phyloP scores from a whole-genome alignment of 2,329 filamentous ascomycete genomes.

The Diaporthe sp. region DNA sequence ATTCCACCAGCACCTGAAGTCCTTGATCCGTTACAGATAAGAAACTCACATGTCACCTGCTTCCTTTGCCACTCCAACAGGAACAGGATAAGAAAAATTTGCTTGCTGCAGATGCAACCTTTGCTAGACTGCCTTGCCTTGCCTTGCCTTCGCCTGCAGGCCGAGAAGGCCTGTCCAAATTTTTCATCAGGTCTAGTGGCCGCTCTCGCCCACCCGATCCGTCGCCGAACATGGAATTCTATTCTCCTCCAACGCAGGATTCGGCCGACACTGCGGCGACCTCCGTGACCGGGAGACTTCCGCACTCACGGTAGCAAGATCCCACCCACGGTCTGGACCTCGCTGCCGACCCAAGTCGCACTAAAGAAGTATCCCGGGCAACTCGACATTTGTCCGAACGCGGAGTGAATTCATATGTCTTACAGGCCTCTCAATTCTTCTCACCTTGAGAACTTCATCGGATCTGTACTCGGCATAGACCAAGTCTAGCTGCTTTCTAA shows the following conservation, averaged over 20 bases:
- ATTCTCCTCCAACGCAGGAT: not conserved
- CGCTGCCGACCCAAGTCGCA: not conserved
- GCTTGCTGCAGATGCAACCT: constrained; percentile 17
- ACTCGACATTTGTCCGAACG: not conserved
- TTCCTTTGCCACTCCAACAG: not conserved
- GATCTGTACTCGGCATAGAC: not conserved
- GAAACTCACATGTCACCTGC: constrained; percentile 6
- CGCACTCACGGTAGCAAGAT: not conserved
- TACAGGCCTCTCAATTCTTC: not conserved
- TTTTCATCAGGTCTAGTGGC: not conserved
- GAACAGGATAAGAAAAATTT: not conserved
- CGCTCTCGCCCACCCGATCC: not conserved
- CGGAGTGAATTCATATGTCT: not conserved
- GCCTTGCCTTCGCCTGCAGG: not conserved
- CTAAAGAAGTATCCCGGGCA: not conserved
- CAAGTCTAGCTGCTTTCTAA: not conserved
- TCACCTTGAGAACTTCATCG: not conserved
- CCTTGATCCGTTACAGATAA: not conserved
- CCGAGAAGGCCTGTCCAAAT: not conserved
- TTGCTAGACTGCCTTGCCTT: not conserved
- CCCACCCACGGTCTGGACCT: not conserved
- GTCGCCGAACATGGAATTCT: not conserved
- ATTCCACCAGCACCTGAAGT: not conserved
- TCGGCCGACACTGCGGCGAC: constrained; percentile 23
- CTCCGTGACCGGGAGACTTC: constrained; percentile 11